Conservation (phyloP, 2,329 filamentous ascomycete genomes). For the Fusarium metavorans region DNA sequence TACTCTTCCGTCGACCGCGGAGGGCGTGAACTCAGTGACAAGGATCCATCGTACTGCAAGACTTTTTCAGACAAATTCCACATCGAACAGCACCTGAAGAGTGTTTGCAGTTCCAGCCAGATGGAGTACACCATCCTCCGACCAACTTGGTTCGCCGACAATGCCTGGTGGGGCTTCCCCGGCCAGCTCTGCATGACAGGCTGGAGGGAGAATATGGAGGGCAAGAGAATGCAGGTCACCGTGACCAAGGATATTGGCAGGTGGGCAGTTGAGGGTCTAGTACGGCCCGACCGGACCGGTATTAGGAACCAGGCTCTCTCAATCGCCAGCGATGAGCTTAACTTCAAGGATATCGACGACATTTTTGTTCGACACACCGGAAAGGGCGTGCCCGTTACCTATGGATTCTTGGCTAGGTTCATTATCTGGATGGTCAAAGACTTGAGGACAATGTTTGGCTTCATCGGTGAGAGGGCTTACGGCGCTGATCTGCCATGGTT, state of each 20-base stretch:
- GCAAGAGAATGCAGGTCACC: slow-evolving; percentile 42
- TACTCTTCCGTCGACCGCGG: slow-evolving; percentile 75
- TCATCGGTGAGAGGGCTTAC: slow-evolving; percentile 36
- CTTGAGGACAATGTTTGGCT: slow-evolving; percentile 38
- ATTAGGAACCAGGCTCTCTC: slow-evolving; percentile 40
- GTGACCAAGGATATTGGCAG: slow-evolving; percentile 42
- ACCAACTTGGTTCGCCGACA: slow-evolving; percentile 45
- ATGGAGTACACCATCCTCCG: slow-evolving; percentile 47
- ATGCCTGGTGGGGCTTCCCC: slow-evolving; percentile 42
- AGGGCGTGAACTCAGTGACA: slow-evolving; percentile 65
- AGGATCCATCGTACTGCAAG: slow-evolving; percentile 43
- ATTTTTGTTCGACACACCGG: slow-evolving; percentile 35
- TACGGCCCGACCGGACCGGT: slow-evolving; percentile 24
- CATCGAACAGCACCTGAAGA: slow-evolving; percentile 69
- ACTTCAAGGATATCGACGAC: slow-evolving; percentile 34
- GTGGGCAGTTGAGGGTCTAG: slow-evolving; percentile 37
- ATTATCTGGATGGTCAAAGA: slow-evolving; percentile 41
- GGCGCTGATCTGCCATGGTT: slow-evolving; percentile 39
- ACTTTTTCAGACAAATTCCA: slow-evolving; percentile 63
- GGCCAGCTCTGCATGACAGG: slow-evolving; percentile 44
- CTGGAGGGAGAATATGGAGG: slow-evolving; percentile 42
- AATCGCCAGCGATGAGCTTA: slow-evolving; percentile 43
- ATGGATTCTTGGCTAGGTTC: slow-evolving; percentile 29
- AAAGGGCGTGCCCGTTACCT: slow-evolving; percentile 38
- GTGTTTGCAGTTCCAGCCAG: slow-evolving; percentile 40